Conservation (phyloP, 2,329 filamentous ascomycete genomes). For the Fusarium ambrosium region DNA sequence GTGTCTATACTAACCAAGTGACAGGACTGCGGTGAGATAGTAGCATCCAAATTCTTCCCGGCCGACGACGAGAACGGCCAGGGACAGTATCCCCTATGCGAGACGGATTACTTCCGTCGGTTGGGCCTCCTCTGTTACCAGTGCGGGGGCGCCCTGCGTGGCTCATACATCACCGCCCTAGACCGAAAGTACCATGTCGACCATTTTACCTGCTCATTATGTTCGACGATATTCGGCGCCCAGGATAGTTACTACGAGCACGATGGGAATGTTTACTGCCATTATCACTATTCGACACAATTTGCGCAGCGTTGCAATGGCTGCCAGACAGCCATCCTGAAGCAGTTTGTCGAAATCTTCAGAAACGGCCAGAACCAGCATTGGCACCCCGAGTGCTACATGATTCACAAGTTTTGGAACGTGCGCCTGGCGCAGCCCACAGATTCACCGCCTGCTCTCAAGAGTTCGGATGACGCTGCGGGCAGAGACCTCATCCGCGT, state of each 20-base stretch:
- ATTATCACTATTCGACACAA: conserved; percentile 98
- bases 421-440: conserved; percentile 81
- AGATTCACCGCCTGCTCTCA: conserved; percentile 60
- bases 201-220: conserved; percentile 98
- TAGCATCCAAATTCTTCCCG: conserved; percentile 98
- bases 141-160: conserved; percentile 91
- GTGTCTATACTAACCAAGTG: conserved; percentile 33
- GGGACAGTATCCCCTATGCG: conserved; percentile 93
- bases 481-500: conserved; percentile 82
- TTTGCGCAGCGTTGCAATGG: conserved; percentile 97
- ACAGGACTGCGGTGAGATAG: conserved; percentile 95
- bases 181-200: conserved; percentile 99
- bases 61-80: conserved; percentile 90
- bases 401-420: conserved; percentile 99
- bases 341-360: conserved; percentile 99
- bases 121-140: conserved; percentile 92
- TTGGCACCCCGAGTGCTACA: conserved; percentile 99
- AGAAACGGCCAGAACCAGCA: conserved; percentile 98
- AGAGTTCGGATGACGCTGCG: conserved; percentile 64
- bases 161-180: conserved; percentile 97
- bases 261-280: conserved; percentile 95
- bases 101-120: conserved; percentile 96
- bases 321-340: conserved; percentile 95
- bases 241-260: conserved; percentile 99
- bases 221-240: conserved; percentile 96